These are phyloP conservation scores for Fusarium pseudograminearum DNA, from an alignment of 2,329 filamentous ascomycete genomes.

Conservation along the genomic window DNA sequence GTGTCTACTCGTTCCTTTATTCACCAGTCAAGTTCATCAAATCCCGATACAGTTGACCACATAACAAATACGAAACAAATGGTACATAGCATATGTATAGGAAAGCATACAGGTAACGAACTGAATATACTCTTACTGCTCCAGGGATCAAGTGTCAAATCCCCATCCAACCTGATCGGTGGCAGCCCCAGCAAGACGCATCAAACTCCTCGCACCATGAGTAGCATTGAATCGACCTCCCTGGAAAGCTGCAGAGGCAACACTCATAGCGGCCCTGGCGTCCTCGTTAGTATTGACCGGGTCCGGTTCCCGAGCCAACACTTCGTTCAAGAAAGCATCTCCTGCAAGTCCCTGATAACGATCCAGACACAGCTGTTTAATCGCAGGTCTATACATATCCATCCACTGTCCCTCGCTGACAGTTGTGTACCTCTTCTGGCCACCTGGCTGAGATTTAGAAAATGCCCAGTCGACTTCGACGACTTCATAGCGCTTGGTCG, in stretches of 20 bases:
- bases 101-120: not conserved
- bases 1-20: too few species aligned
- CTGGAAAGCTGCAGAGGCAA: constrained; percentile 32
- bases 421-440: constrained; percentile 27
- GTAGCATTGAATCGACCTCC: constrained; percentile 28
- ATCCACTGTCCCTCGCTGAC: constrained; percentile 40
- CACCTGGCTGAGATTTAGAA: constrained; percentile 2
- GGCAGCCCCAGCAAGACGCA: constrained; percentile 25
- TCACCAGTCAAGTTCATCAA: too few species aligned
- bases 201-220: constrained; percentile 21
- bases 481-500: constrained; percentile 37
- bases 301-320: constrained; percentile 17
- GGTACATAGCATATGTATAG: not conserved
- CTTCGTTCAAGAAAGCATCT: constrained; percentile 32
- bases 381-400: constrained; percentile 26
- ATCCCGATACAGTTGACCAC: accelerated
- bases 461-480: constrained; percentile 38
- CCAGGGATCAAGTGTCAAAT: constrained; percentile 40
- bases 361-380: constrained; percentile 37
- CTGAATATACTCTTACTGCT: not conserved
- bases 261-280: constrained; percentile 27
- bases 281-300: not conserved
- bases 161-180: constrained; percentile 41
- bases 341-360: constrained; percentile 38
- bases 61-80: not conserved